Percentiles rank a stretch among this genome's conserved stretches.
phyloP scores from a whole-genome alignment of 805 yeast species.

The Candida mattraensis region DNA sequence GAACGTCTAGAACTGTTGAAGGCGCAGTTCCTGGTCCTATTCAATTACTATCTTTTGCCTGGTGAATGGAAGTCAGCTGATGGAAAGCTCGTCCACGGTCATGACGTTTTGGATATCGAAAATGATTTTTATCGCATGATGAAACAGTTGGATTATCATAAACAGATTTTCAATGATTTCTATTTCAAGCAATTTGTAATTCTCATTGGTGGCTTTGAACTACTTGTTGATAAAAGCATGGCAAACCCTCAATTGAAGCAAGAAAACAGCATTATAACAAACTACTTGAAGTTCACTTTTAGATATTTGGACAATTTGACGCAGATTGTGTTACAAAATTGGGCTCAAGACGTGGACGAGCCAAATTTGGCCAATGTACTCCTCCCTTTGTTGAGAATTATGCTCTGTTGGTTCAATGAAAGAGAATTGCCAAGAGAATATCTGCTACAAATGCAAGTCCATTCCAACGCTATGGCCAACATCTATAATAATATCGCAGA shows the following conservation, averaged over 20 bases:
- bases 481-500: slow-evolving; percentile 20
- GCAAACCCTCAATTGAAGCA: slow-evolving; percentile 26
- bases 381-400: slow-evolving; percentile 46
- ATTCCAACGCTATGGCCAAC: slow-evolving; percentile 20
- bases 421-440: slow-evolving; percentile 39
- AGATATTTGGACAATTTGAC: slow-evolving; percentile 38
- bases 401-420: slow-evolving; percentile 58
- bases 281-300: slow-evolving; percentile 42
- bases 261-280: slow-evolving; percentile 24
- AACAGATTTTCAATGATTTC: slow-evolving; percentile 35
- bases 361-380: slow-evolving; percentile 27
- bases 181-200: slow-evolving; percentile 38
- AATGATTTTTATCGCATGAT: slow-evolving; percentile 31
- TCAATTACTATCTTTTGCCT: slow-evolving; percentile 43
- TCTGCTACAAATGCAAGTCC: slow-evolving; percentile 26
- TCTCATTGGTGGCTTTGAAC: slow-evolving; percentile 39
- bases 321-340: slow-evolving; percentile 23
- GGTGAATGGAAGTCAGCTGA: slow-evolving; percentile 35
- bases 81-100: slow-evolving; percentile 32
- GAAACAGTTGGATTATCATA: slow-evolving; percentile 31
- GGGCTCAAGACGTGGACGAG: slow-evolving; percentile 20
- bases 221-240: slow-evolving; percentile 29
- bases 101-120: slow-evolving; percentile 31
- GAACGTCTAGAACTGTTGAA: slow-evolving; percentile 34
- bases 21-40: slow-evolving; percentile 31